Evolutionary conservation across 1,139 yeast species (phyloP).

Genomic region (Lodderomyces elongisporus): DNA sequence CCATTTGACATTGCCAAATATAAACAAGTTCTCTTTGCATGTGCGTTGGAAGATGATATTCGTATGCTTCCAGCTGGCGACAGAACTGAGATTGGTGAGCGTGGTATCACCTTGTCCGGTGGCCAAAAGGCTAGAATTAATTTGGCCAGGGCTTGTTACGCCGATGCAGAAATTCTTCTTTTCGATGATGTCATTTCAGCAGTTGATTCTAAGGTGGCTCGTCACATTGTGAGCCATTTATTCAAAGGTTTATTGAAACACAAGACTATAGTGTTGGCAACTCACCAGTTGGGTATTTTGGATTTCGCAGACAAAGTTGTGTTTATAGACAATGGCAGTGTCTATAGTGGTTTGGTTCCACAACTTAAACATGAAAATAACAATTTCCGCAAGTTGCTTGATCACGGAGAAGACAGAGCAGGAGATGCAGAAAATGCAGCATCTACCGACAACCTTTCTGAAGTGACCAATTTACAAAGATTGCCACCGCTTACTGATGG

Average conservation of each 20-base stretch:
- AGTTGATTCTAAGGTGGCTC: conserved; percentile 39
- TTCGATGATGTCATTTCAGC: conserved; percentile 42
- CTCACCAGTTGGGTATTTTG: conserved; percentile 34
- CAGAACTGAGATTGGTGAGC: conserved; percentile 38
- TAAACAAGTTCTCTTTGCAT: conserved; percentile 27
- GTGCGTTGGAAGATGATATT: conserved; percentile 39
- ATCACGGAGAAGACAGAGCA: conserved; percentile 19
- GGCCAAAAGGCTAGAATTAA: conserved; percentile 42
- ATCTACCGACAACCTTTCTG: neutral
- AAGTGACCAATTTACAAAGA: neutral
- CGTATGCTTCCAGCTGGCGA: conserved; percentile 31
- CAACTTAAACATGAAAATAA: conserved; percentile 22
- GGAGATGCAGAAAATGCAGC: conserved; percentile 2
- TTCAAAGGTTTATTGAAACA: conserved; percentile 26
- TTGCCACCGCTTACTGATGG: neutral
- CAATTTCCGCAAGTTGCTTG: conserved; percentile 25
- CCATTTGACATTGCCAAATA: conserved; percentile 27
- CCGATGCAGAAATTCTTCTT: conserved; percentile 27
- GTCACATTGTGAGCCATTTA: conserved; percentile 31
- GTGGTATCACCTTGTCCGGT: conserved; percentile 40
- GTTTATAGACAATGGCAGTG: conserved; percentile 31
- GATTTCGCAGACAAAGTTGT: conserved; percentile 30
- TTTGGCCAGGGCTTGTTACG: conserved; percentile 40
- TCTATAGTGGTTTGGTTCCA: conserved; percentile 29
- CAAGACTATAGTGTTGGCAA: conserved; percentile 33